Base-by-base conservation (phyloP, 306 rosid species). In the Sesbania bispinosa region DNA sequence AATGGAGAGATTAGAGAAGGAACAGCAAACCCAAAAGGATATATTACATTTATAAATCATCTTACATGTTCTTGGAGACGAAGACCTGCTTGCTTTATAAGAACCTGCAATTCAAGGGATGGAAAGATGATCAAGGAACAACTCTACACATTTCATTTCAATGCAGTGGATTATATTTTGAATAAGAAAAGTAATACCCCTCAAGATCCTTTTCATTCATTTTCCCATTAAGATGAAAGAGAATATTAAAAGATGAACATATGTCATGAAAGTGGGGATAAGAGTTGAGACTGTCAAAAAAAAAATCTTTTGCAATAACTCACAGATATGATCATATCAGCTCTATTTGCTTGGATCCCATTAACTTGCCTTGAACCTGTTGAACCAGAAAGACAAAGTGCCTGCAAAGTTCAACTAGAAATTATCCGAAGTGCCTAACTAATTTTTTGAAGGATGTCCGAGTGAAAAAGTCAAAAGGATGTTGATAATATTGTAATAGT, bases 261-360 rank as follows among this genome's bases (percentile, higher is more conserved):
- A 21, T 33, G 6, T 21, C 13, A 55, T 2, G 15, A 24, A 64
- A 68, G 41, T 50, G 50, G 45, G 21, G 9, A 80, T 13, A 27
- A 39, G n/a, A n/a, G n/a, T n/a, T n/a, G n/a, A n/a, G 54, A 38
- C 13, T 46, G 18, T 27, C 32, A 62, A 63, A 9, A 62, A 63
- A 9, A 27, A 71, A 75, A 35, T 53, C 46, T 66, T 54, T 10
- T 38, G 35, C 1, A 53, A 55, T 19, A 27, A 83, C 97, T 79
- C 82, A 93, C 98, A 30, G 96, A 76, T 72, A 88, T 83, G 71
- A 93, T 93, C 97, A 93, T 87, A 72, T 83, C 89, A 67, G 98
- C 98, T 82, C 90, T 90, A 72, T 85, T 86, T 41, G 63, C 69
- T 36, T 77, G 88, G 75, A 93, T 79, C 74, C 98, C 98, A 73